Conservation (phyloP, 768 basidiomycete genomes). For the Collybia sp. region DNA sequence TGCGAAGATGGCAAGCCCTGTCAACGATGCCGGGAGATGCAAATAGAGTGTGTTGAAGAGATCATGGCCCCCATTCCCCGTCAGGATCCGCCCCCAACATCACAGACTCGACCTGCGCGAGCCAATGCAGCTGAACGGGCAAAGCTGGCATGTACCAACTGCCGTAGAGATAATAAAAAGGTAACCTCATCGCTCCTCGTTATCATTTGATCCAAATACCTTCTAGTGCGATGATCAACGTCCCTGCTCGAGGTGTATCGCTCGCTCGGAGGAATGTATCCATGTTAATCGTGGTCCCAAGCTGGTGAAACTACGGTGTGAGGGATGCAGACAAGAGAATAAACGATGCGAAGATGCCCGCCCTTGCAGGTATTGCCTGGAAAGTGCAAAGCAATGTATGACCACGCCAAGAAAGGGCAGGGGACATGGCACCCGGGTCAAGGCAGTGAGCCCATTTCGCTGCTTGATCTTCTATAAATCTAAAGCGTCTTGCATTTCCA, state of each 20-base stretch:
- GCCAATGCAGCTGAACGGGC: constrained; percentile 40
- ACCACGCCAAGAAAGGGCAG: constrained; percentile 47
- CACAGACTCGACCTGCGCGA: constrained; percentile 18
- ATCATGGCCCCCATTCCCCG: constrained; percentile 15
- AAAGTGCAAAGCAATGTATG: constrained; percentile 42
- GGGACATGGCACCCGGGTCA: constrained; percentile 58
- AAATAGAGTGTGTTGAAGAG: constrained; percentile 48
- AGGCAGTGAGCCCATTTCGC: constrained; percentile 39
- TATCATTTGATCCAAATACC: constrained; percentile 5
- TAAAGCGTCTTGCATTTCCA: constrained; percentile 6
- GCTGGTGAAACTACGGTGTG: constrained; percentile 55
- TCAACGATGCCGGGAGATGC: constrained; percentile 45
- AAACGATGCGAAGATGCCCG: constrained; percentile 56
- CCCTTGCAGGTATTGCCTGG: constrained; percentile 50
- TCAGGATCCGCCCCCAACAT: constrained; percentile 16
- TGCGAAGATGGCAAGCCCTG: constrained; percentile 49
- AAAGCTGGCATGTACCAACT: constrained; percentile 55
- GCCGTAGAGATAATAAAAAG: constrained; percentile 66
- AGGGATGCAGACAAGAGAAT: constrained; percentile 49
- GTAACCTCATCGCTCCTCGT: constrained; percentile 18
- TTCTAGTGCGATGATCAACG: constrained; percentile 58
- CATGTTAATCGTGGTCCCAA: constrained; percentile 55
- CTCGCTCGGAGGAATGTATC: constrained; percentile 49
- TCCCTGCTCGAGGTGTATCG: constrained; percentile 56
- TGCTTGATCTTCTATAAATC: constrained; percentile 5